phyloP scores from a whole-genome alignment of 106 monocot genomes.

The Acorus calamus region DNA sequence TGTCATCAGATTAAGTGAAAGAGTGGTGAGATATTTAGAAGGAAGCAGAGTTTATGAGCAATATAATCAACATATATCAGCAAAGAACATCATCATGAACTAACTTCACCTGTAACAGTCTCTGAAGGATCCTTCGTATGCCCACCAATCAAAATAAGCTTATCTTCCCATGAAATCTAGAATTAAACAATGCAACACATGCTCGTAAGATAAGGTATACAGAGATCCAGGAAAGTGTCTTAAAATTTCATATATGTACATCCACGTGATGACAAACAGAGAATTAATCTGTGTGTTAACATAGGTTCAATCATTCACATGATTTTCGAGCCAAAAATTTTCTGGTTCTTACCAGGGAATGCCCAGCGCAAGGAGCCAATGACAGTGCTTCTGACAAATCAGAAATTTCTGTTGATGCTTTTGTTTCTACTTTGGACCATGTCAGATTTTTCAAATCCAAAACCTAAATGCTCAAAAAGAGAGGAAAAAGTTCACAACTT shows the following conservation, averaged over 20 bases:
- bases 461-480: constrained; percentile 42
- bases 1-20: constrained; percentile 14
- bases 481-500: not conserved
- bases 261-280: not conserved
- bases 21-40: not conserved
- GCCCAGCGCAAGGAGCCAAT: constrained; percentile 79
- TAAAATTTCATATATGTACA: too few species aligned
- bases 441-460: constrained; percentile 84
- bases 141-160: constrained; percentile 83
- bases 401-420: constrained; percentile 20
- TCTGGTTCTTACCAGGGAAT: constrained; percentile 70
- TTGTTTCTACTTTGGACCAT: constrained; percentile 86
- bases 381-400: constrained; percentile 15
- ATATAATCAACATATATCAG: too few species aligned
- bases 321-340: not conserved
- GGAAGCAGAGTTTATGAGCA: too few species aligned
- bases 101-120: constrained; percentile 56
- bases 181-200: constrained; percentile 2
- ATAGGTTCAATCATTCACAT: not conserved
- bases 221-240: too few species aligned
- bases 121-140: constrained; percentile 97
- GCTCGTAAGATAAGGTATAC: too few species aligned
- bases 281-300: not conserved
- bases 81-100: not conserved
- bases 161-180: constrained; percentile 80